Evolutionary conservation across 352 stramenopile species (phyloP), one percentile per base, ranked within the genome.

Genomic region (Phytophthora nicotianae): DNA sequence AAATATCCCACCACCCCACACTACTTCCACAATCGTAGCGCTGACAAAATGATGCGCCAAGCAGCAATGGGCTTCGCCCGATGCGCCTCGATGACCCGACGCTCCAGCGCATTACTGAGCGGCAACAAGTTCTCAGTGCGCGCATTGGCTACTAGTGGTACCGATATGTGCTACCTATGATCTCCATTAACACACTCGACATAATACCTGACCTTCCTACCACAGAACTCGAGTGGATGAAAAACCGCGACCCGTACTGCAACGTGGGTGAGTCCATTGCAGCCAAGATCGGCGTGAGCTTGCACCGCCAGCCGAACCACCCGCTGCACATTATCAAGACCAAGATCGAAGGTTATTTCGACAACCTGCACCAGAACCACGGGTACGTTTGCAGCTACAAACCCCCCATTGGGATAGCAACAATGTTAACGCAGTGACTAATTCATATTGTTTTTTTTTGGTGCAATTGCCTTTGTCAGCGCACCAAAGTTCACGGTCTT

Each of bases 261-360:
- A 98, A 98, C 58, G 76, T 98, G 14, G 73, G 81, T 47, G 77
- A 91, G 37, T 84, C 79, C 16, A 96, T 98, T 37, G 84, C 83
- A 17, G 68, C 77, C 48, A 97, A 97, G 65, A 94, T 98, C 47
- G 91, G 91, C 33, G 70, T 81, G 35, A 96, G 97, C 57, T 53
- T 98, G 59, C 91, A 98, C 72, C 75, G 71, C 20, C 68, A 90
- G 68, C 74, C 77, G 38, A 79, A 96, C 58, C 91, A 98, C 68
- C 91, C 91, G 53, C 74, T 98, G 50, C 88, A 96, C 65, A 98
- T 97, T 60, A 97, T 97, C 65, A 97, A 97, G 72, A 90, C 81
- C 54, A 97, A 90, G 72, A 97, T 97, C 66, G 89, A 97, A 58
- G 52, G 69, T 24, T 97, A 97, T 73, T 97, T 97, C 65, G 74